Conservation (phyloP, 2,329 filamentous ascomycete species). For the Ilyonectria robusta region DNA sequence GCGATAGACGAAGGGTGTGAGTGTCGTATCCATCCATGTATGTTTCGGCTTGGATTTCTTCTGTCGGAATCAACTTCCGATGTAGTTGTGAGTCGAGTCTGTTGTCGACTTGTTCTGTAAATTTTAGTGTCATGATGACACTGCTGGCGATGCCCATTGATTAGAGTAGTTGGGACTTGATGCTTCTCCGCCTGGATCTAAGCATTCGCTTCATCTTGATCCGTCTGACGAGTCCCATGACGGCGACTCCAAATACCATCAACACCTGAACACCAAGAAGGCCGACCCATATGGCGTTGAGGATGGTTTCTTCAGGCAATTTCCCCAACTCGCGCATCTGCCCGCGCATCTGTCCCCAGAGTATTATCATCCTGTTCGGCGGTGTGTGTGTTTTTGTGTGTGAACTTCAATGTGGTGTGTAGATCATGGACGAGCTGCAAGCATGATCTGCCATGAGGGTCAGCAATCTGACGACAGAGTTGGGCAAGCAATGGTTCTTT, state of each 20-base stretch:
- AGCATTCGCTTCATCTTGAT: constrained; percentile 38
- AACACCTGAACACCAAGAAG: constrained; percentile 62
- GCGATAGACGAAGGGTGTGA: background rate
- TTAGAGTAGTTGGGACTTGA: constrained; percentile 19
- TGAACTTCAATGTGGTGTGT: constrained; percentile 27
- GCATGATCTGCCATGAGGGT: constrained; percentile 33
- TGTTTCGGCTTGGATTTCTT: background rate
- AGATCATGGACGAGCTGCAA: constrained; percentile 43
- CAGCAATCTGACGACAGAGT: constrained; percentile 8
- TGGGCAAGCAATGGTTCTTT: background rate
- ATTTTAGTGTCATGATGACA: no score
- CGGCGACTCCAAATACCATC: constrained; percentile 59
- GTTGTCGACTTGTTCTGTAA: background rate
- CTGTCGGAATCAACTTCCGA: background rate
- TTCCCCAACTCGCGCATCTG: constrained; percentile 36
- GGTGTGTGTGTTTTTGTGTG: constrained; percentile 29
- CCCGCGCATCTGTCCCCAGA: constrained; percentile 14
- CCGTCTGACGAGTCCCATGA: constrained; percentile 50
- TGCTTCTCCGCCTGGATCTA: constrained; percentile 22
- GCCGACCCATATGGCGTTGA: constrained; percentile 64
- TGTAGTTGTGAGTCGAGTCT: no score
- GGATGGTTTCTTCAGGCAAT: constrained; percentile 51
- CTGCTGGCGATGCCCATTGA: background rate
- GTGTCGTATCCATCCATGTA: no score
- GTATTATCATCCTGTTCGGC: constrained; percentile 34